Evolutionary conservation across 495 filamentous ascomycete species (phyloP).

Genomic region (Staphylotrichum longicolle): DNA sequence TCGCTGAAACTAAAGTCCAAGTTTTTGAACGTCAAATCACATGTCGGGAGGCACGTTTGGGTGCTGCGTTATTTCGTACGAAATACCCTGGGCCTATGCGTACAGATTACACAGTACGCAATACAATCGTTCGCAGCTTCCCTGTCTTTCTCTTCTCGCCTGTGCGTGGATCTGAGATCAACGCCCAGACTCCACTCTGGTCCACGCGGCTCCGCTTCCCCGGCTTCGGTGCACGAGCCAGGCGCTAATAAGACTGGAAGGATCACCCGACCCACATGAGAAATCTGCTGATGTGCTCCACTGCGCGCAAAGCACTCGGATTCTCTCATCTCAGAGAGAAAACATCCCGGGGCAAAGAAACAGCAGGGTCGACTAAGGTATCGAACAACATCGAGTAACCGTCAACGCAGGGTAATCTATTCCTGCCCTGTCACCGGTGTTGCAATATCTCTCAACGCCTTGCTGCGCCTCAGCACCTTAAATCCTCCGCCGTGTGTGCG

Average conservation of each 20-base stretch:
- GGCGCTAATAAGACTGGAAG: no score
- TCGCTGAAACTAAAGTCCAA: no score
- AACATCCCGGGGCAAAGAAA: neutral
- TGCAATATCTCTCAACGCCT: slow-evolving; percentile 11
- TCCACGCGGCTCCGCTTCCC: slow-evolving; percentile 22
- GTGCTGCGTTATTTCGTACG: no score
- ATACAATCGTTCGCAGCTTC: neutral
- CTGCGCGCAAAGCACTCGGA: neutral
- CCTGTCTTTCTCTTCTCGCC: neutral
- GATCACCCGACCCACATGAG: no score
- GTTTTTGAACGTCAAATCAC: no score
- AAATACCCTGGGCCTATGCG: no score
- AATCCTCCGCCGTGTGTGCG: slow-evolving; percentile 22
- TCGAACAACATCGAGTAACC: neutral
- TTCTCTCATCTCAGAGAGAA: no score
- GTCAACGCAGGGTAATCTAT: neutral
- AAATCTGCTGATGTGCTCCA: neutral
- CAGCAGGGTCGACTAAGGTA: neutral
- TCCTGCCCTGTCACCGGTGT: neutral
- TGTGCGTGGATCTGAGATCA: slow-evolving; percentile 8
- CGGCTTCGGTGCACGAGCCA: slow-evolving; percentile 18
- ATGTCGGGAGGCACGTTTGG: no score
- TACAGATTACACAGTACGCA: no score
- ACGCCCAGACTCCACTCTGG: slow-evolving; percentile 2
- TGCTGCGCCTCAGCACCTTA: slow-evolving; percentile 34